Evolutionary conservation across 768 basidiomycete species (phyloP).

Genomic region (Tephrocybe sp.): DNA sequence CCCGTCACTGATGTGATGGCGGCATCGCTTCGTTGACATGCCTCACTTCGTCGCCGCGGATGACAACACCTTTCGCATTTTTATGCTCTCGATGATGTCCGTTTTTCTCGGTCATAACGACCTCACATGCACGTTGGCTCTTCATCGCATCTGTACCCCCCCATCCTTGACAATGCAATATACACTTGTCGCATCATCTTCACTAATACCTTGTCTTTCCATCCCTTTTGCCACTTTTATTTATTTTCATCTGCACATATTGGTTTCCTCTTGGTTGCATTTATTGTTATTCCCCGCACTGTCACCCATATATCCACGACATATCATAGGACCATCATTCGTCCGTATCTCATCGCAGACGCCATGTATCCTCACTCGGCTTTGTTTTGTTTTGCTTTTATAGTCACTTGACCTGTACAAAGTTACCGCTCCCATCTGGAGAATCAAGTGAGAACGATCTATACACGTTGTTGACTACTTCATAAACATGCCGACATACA

Average conservation of each 20-base stretch:
- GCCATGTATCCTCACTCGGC: constrained; percentile 9
- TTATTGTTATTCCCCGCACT: constrained; percentile 10
- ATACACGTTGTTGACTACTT: background rate
- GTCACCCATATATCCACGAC: constrained; percentile 1
- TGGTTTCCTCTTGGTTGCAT: constrained; percentile 1
- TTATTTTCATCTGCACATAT: constrained; percentile 10
- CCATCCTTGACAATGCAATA: constrained; percentile 13
- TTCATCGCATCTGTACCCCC: constrained; percentile 15
- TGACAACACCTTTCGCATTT: background rate
- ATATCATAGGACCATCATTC: constrained; percentile 8
- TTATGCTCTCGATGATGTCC: constrained; percentile 1
- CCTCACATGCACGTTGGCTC: constrained; percentile 10
- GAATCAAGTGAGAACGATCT: constrained; percentile 2
- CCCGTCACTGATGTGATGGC: background rate
- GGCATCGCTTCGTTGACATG: background rate
- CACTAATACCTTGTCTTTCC: background rate
- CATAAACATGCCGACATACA: background rate
- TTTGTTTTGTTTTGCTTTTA: constrained; percentile 15
- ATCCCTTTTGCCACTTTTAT: background rate
- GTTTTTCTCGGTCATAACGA: constrained; percentile 7
- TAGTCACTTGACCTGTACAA: constrained; percentile 9
- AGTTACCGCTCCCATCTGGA: background rate
- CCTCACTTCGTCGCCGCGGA: background rate
- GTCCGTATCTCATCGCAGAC: constrained; percentile 9
- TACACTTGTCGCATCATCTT: constrained; percentile 8